These are phyloP conservation scores for Mayamaea pseudoterrestris DNA, from an alignment of 108 stramenopile genomes.

Conservation along the genomic window DNA sequence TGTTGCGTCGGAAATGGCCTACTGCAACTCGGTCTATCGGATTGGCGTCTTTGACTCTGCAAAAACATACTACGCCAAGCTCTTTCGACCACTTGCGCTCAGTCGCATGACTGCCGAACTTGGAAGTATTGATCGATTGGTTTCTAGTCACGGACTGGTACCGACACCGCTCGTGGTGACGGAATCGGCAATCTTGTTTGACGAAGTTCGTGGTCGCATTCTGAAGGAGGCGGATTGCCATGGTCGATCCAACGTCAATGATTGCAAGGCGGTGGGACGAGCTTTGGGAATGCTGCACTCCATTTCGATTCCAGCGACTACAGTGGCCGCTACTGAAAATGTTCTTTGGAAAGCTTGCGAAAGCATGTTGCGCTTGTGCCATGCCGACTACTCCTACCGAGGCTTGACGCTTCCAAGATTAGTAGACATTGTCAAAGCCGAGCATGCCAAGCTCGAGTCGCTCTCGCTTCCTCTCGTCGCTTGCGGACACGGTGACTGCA, in stretches of 20 bases:
- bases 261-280: conserved; percentile 1
- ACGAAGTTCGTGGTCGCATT: background rate
- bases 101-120: conserved; percentile 1
- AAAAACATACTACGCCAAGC: conserved; percentile 4
- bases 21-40: conserved; percentile 8
- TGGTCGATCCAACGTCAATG: background rate
- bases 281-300: conserved; percentile 3
- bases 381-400: background rate
- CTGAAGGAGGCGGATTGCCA: conserved; percentile 2
- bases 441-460: background rate
- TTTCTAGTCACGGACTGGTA: conserved; percentile 1
- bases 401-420: conserved; percentile 1
- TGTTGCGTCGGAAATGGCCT: too few species aligned
- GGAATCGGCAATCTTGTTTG: conserved; percentile 4
- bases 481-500: conserved; percentile 14
- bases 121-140: background rate
- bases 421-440: background rate
- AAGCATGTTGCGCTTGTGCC: background rate
- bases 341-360: conserved; percentile 8
- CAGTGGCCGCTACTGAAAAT: background rate
- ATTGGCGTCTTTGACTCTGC: background rate
- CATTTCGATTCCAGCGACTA: background rate
- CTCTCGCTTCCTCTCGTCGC: conserved; percentile 1
- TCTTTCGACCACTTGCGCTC: conserved; percentile 10
- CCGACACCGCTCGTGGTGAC: conserved; percentile 1